Evolutionary conservation across 177 flowering plant genomes (phyloP), one percentile per base, ranked within the genome.

Genomic region (Vitis hybrid): DNA sequence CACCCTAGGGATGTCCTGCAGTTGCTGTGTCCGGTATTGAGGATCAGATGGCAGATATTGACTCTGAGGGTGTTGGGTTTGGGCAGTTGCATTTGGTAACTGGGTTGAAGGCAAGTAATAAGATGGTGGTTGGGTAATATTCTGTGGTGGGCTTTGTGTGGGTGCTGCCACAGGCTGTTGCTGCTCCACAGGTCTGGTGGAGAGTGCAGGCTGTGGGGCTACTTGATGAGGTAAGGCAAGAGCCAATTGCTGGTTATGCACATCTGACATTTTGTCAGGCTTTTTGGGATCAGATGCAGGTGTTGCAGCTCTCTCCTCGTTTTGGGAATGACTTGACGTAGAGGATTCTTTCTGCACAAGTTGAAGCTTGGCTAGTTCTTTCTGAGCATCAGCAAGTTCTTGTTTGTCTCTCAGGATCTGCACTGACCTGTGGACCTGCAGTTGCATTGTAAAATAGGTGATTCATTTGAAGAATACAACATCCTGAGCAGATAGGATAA

Each of bases 341-440:
- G 88, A 71, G 47, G 92, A 77, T 55, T 88, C 98, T 75, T 87
- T 90, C 77, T 90, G 97, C 22, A 71, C 86, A 79, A 90, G 86
- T 70, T 96, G 98, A 78, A 96, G 91, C 76, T 90, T 94, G 54
- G 94, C 91, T 11, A 96, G 87, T 80, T 94, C 98, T 77, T 91
- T 92, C 77, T 94, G 97, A 51, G 97, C 67, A 56, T 94, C 98
- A 22, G 95, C 91, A 67, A 94, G 91, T 75, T 96, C 98, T 80
- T 96, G 99, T 74, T 92, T 96, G 83, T 96, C 99, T 77, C 97
- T 88, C 49, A 96, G 81, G 62, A 96, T 90, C 78, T 94, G 98
- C 3, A 95, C 92, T 63, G 99, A 90, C 77, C 95, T 85, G 78
- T 90, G 94, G 14, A 95, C 98, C 99, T 93, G 88, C 58, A 84